Conservation (phyloP, 2,329 filamentous ascomycete genomes). For the Amauroascus niger region DNA sequence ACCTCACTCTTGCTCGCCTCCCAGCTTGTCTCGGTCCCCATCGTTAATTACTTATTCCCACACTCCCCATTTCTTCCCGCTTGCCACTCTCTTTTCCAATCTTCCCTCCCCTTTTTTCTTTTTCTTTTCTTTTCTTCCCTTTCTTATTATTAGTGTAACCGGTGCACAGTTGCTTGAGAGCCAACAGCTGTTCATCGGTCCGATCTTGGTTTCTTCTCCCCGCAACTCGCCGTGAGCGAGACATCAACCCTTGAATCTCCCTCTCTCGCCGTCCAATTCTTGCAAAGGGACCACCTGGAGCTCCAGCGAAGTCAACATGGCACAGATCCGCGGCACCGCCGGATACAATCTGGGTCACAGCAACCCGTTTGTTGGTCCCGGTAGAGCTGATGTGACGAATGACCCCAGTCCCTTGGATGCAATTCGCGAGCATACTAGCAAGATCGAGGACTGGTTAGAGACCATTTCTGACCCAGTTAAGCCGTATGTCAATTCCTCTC, state of each 20-base stretch:
- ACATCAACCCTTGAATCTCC: neutral
- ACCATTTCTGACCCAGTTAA: constrained; percentile 81
- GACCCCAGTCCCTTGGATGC: constrained; percentile 74
- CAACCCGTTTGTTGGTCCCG: constrained; percentile 58
- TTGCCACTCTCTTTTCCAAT: neutral
- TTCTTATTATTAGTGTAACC: constrained; percentile 12
- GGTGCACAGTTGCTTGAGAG: too few relatives aligned
- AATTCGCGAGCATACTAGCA: constrained; percentile 90
- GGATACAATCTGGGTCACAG: constrained; percentile 75
- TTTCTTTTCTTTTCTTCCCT: neutral
- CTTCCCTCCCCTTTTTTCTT: neutral
- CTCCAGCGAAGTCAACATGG: constrained; percentile 31
- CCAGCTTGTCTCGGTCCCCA: neutral
- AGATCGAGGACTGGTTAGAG: constrained; percentile 92
- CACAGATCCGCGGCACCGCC: constrained; percentile 55
- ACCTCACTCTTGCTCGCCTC: neutral
- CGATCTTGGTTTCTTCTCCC: neutral
- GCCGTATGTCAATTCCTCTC: constrained; percentile 56
- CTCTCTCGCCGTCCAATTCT: neutral
- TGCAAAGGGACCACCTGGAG: neutral
- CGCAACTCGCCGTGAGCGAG: constrained; percentile 1
- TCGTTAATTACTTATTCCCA: neutral
- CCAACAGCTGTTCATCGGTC: neutral
- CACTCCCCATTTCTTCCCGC: neutral
- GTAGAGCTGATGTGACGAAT: constrained; percentile 50